phyloP scores from a whole-genome alignment of 352 stramenopile genomes.

The Pythium chondricola region DNA sequence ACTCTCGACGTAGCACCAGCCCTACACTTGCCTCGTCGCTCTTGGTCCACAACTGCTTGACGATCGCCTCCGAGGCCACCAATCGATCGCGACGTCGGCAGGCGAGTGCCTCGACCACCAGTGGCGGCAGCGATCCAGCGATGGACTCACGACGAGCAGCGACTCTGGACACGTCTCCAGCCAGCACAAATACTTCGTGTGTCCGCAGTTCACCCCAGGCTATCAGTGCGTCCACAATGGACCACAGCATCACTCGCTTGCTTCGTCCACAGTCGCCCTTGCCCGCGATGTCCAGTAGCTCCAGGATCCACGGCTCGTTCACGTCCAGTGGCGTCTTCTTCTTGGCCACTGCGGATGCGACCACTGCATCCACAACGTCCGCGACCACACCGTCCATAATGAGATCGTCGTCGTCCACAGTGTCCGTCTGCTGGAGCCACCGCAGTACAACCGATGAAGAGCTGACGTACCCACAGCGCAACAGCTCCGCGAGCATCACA shows the following conservation, averaged over 20 bases:
- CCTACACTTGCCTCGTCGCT: not conserved
- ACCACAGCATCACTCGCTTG: conserved; percentile 5
- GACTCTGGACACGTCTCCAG: not conserved
- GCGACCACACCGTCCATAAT: conserved; percentile 1
- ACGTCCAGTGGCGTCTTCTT: conserved; percentile 7
- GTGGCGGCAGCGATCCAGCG: not conserved
- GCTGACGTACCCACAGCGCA: not conserved
- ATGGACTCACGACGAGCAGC: not conserved
- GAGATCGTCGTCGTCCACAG: not conserved
- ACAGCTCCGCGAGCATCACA: conserved; percentile 2
- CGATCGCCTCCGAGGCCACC: not conserved
- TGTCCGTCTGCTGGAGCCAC: conserved; percentile 7
- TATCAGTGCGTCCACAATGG: not conserved
- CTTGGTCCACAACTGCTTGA: conserved; percentile 2
- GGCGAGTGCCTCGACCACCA: not conserved
- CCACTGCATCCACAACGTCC: conserved; percentile 5
- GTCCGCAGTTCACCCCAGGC: not conserved
- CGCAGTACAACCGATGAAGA: conserved; percentile 4
- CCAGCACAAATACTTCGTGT: not conserved
- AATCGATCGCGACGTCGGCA: not conserved
- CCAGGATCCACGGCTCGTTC: conserved; percentile 13
- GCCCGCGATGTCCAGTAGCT: conserved; percentile 3
- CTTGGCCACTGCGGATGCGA: not conserved
- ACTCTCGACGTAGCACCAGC: not conserved
- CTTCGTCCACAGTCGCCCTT: not conserved